phyloP scores from a whole-genome alignment of 768 basidiomycete genomes.

The Boletus speciosus region DNA sequence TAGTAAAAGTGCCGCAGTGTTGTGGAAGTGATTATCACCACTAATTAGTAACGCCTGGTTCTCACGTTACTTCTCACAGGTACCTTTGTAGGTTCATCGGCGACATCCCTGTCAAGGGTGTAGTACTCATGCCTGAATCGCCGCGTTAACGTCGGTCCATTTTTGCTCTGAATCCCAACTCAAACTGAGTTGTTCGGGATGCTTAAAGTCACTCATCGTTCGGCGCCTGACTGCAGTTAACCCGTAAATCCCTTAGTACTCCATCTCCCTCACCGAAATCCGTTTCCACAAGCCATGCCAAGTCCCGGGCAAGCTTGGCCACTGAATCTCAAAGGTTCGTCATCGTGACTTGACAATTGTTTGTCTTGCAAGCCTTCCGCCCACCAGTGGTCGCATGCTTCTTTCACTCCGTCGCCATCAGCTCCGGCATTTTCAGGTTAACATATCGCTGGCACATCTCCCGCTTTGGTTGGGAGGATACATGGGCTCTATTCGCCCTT shows the following conservation, averaged over 20 bases:
- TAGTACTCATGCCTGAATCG: no score
- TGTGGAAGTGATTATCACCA: no score
- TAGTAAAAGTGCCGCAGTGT: no score
- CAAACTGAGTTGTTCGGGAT: neutral
- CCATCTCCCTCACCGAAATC: neutral
- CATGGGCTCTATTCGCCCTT: conserved; percentile 17
- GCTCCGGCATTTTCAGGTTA: conserved; percentile 13
- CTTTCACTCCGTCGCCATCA: conserved; percentile 11
- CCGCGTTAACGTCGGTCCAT: no score
- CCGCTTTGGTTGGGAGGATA: conserved; percentile 17
- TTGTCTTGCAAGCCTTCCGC: neutral
- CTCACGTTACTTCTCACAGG: no score
- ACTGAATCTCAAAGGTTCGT: conserved; percentile 14
- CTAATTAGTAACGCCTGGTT: no score
- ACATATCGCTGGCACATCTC: conserved; percentile 12
- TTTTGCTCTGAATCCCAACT: no score
- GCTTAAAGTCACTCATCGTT: neutral
- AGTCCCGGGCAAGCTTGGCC: conserved; percentile 15
- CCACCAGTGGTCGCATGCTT: conserved; percentile 2
- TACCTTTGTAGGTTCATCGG: no score
- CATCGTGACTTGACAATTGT: neutral
- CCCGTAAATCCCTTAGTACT: neutral
- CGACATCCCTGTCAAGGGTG: no score
- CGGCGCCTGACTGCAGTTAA: neutral
- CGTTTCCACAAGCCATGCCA: conserved; percentile 9